These are phyloP conservation scores for Thelephora ganbajun DNA, from an alignment of 768 basidiomycete species.

Conservation along the genomic window DNA sequence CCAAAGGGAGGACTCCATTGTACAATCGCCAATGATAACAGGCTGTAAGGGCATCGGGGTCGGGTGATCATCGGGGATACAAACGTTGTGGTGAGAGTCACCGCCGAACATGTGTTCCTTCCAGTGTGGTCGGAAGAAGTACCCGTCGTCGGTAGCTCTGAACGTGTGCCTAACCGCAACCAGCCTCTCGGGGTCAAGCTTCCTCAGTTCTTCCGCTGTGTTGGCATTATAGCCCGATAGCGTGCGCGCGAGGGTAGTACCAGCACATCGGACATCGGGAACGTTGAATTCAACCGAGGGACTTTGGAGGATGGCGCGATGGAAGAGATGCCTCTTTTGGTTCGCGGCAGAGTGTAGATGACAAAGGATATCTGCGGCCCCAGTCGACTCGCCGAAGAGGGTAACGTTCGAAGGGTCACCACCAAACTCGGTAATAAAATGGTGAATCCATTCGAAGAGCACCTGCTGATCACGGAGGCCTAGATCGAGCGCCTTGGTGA, in stretches of 20 bases:
- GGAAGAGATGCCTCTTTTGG: constrained; percentile 44
- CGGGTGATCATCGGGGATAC: constrained; percentile 7
- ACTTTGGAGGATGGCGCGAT: constrained; percentile 67
- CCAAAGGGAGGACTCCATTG: constrained; percentile 53
- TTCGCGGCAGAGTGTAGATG: constrained; percentile 49
- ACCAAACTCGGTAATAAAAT: constrained; percentile 36
- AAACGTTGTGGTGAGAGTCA: constrained; percentile 15
- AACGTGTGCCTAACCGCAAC: constrained; percentile 27
- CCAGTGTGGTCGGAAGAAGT: constrained; percentile 55
- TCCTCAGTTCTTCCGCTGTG: constrained; percentile 48
- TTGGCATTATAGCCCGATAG: constrained; percentile 41
- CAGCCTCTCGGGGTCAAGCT: constrained; percentile 43
- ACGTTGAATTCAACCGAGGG: constrained; percentile 48
- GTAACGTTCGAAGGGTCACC: constrained; percentile 28
- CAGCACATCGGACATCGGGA: constrained; percentile 44
- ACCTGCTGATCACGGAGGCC: constrained; percentile 23
- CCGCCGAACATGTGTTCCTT: constrained; percentile 17
- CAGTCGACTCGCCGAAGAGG: constrained; percentile 19
- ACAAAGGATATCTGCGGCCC: constrained; percentile 21
- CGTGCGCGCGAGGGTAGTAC: constrained; percentile 52
- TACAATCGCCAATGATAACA: constrained; percentile 63
- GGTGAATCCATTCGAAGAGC: constrained; percentile 38
- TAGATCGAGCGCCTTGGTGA: constrained; percentile 39
- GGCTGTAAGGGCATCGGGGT: constrained; percentile 32
- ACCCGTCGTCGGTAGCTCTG: constrained; percentile 53